These are phyloP conservation scores for Phytophthora quininea DNA, from an alignment of 352 stramenopile genomes.

Conservation along the genomic window DNA sequence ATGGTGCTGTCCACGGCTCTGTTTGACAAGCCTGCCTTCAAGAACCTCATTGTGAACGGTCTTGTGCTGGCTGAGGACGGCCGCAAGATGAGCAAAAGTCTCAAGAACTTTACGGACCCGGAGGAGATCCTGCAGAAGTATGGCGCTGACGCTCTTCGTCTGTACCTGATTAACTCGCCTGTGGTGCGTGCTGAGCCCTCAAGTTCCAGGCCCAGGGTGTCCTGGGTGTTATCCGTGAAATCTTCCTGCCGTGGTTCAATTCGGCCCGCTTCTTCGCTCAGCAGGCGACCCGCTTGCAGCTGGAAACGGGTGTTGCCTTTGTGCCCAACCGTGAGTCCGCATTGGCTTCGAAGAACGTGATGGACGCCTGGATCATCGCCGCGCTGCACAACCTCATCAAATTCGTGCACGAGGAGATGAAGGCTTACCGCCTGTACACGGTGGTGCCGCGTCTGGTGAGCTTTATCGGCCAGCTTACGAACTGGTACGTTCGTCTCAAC, in stretches of 20 bases:
- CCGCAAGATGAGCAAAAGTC: constrained; percentile 99
- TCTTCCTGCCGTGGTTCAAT: constrained; percentile 99
- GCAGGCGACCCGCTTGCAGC: constrained; percentile 94
- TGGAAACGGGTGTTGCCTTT: constrained; percentile 82
- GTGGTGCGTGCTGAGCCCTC: constrained; percentile 98
- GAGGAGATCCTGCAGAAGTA: constrained; percentile 96
- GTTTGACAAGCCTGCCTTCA: constrained; percentile 99
- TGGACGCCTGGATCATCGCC: constrained; percentile 99
- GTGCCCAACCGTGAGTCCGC: constrained; percentile 90
- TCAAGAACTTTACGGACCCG: constrained; percentile 99
- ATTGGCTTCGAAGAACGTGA: constrained; percentile 94
- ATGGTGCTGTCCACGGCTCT: constrained; percentile 99
- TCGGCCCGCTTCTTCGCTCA: constrained; percentile 99
- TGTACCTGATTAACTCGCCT: constrained; percentile 99
- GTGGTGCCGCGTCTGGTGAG: constrained; percentile 97
- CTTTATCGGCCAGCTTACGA: constrained; percentile 99
- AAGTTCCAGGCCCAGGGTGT: constrained; percentile 97
- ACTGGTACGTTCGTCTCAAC: constrained; percentile 99
- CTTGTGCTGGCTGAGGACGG: constrained; percentile 98
- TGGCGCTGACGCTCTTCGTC: constrained; percentile 97
- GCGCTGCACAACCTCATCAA: constrained; percentile 97
- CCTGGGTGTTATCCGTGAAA: constrained; percentile 97
- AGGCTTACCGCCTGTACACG: constrained; percentile 99
- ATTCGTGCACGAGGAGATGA: constrained; percentile 98
- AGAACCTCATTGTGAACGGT: constrained; percentile 99